Evolutionary conservation across 495 filamentous ascomycete species (phyloP).

Genomic region (Trichodelitschia bisporula): DNA sequence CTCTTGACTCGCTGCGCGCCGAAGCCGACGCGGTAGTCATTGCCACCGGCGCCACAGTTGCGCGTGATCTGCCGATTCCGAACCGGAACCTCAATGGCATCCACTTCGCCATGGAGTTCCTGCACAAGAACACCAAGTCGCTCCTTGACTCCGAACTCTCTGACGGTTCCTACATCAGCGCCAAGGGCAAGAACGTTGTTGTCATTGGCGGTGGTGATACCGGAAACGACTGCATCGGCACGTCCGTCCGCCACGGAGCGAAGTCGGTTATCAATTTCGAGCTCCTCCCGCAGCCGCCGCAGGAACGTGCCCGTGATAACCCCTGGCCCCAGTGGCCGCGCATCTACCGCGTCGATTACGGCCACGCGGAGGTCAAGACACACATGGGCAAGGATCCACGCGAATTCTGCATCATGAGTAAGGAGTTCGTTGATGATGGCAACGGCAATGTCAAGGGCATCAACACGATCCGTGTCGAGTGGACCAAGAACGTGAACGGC

Average conservation of each 20-base stretch:
- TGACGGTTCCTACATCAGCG: slow-evolving; percentile 81
- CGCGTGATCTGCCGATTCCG: slow-evolving; percentile 83
- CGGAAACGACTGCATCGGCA: slow-evolving; percentile 98
- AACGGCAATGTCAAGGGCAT: slow-evolving; percentile 80
- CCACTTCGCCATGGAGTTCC: slow-evolving; percentile 96
- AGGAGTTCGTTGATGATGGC: slow-evolving; percentile 90
- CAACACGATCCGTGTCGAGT: slow-evolving; percentile 93
- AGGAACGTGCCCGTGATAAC: slow-evolving; percentile 88
- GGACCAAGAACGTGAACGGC: slow-evolving; percentile 71
- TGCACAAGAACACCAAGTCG: slow-evolving; percentile 97
- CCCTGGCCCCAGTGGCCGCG: slow-evolving; percentile 99
- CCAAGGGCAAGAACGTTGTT: slow-evolving; percentile 89
- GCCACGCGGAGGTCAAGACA: slow-evolving; percentile 88
- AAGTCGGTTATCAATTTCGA: slow-evolving; percentile 97
- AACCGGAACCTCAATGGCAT: slow-evolving; percentile 81
- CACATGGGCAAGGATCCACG: slow-evolving; percentile 95
- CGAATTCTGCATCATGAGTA: slow-evolving; percentile 97
- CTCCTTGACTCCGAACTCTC: slow-evolving; percentile 77
- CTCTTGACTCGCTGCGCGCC: slow-evolving; percentile 49
- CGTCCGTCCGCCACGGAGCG: slow-evolving; percentile 89
- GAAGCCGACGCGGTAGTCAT: slow-evolving; percentile 74
- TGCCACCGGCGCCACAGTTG: slow-evolving; percentile 91
- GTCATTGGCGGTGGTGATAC: slow-evolving; percentile 98
- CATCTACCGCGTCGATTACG: slow-evolving; percentile 96
- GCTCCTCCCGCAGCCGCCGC: slow-evolving; percentile 80